A percentile compares a stretch with the other conserved stretches of the same genome.
Conservation (phyloP, 768 basidiomycete genomes). For the Pisolithus tinctorius region DNA sequence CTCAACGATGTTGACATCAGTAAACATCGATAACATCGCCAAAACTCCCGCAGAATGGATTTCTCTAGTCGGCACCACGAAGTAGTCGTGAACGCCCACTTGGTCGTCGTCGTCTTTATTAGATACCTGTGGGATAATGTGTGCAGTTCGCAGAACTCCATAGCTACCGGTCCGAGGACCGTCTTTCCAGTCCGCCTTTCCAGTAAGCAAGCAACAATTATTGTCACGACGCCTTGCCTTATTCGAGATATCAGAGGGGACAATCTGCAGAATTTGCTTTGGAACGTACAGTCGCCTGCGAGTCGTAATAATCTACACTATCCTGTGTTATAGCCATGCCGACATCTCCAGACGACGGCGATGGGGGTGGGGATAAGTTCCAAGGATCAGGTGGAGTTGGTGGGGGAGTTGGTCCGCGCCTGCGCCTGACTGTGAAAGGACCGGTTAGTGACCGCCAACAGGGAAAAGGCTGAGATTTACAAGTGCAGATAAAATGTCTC, state of each 20-base stretch:
- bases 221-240: constrained; percentile 19
- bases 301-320: constrained; percentile 3
- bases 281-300: constrained; percentile 6
- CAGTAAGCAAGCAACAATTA: constrained; percentile 12
- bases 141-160: neutral
- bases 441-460: neutral
- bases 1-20: constrained; percentile 2
- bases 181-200: no score
- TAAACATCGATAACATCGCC: constrained; percentile 16
- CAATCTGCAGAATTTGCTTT: neutral
- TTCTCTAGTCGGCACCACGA: neutral
- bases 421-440: constrained; percentile 1
- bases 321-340: constrained; percentile 3
- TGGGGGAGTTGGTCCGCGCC: constrained; percentile 13
- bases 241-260: neutral
- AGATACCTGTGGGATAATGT: neutral
- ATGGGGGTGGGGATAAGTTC: neutral
- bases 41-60: constrained; percentile 6
- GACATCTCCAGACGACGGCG: constrained; percentile 13
- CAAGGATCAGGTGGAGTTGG: constrained; percentile 4
- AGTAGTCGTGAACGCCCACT: neutral
- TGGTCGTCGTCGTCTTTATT: neutral
- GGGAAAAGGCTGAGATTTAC: neutral
- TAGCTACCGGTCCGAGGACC: neutral
- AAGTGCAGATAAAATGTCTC: neutral